phyloP scores from a whole-genome alignment of 768 basidiomycete genomes.

The Naganishia kalamii region DNA sequence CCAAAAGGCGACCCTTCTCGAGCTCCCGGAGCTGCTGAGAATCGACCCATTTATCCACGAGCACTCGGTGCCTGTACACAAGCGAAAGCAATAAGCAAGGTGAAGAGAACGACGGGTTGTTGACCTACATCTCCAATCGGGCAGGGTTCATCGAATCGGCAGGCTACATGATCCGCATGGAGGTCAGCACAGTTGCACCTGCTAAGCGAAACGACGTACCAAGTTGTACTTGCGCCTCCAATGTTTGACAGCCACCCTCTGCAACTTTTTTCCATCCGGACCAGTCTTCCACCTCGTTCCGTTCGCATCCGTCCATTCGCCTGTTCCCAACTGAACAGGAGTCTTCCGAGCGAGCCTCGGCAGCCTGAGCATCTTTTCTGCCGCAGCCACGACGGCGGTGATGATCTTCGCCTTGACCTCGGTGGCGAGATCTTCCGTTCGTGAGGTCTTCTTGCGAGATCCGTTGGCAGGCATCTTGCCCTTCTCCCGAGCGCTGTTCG shows the following conservation, averaged over 20 bases:
- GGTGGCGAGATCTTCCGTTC: no score
- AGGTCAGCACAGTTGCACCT: no score
- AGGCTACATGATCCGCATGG: neutral
- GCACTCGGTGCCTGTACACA: neutral
- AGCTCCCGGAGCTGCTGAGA: no score
- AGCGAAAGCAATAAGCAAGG: neutral
- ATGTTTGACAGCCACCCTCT: neutral
- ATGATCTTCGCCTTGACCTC: no score
- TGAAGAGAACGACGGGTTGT: neutral
- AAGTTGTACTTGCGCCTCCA: slow-evolving; percentile 1
- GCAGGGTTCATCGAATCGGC: neutral
- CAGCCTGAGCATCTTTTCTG: no score
- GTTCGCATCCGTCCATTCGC: neutral
- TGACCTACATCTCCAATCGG: neutral
- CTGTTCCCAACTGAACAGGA: neutral
- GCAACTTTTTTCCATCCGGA: neutral
- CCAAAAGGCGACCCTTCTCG: neutral
- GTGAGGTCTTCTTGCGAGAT: no score
- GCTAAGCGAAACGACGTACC: neutral
- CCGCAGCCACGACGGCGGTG: no score
- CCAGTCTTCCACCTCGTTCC: neutral
- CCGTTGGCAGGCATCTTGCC: no score
- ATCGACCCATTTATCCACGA: slow-evolving; percentile 10
- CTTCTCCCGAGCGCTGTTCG: no score
- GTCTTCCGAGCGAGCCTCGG: no score